phyloP scores from a whole-genome alignment of 768 basidiomycete genomes.

The Tricholoma hemisulphureum region DNA sequence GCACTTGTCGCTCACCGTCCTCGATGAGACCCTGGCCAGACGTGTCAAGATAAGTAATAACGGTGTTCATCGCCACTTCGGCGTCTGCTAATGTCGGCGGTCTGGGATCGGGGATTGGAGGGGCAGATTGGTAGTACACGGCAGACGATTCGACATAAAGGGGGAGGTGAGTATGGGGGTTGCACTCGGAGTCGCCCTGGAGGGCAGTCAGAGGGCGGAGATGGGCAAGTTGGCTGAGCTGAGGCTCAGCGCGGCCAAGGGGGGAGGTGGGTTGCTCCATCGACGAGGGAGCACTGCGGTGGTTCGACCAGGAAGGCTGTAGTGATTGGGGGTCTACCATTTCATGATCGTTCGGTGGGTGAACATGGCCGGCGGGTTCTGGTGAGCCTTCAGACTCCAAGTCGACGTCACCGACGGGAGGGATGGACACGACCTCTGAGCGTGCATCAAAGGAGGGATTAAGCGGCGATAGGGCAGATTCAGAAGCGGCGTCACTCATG shows the following conservation, averaged over 20 bases:
- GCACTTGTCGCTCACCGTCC: conserved; percentile 36
- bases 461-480: conserved; percentile 32
- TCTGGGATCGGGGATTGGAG: conserved; percentile 29
- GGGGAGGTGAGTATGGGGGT: background rate
- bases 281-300: conserved; percentile 15
- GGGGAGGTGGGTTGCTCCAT: conserved; percentile 10
- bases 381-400: conserved; percentile 34
- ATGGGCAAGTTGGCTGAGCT: background rate
- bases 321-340: conserved; percentile 17
- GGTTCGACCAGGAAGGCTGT: conserved; percentile 19
- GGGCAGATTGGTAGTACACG: conserved; percentile 32
- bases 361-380: conserved; percentile 25
- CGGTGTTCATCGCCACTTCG: conserved; percentile 52
- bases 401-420: conserved; percentile 16
- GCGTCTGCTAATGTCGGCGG: conserved; percentile 47
- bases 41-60: conserved; percentile 52
- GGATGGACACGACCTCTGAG: conserved; percentile 25
- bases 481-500: conserved; percentile 3
- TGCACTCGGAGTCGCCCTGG: background rate
- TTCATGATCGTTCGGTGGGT: conserved; percentile 3
- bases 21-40: conserved; percentile 27
- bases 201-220: conserved; percentile 4
- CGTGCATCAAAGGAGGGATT: conserved; percentile 39
- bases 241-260: background rate
- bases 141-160: conserved; percentile 24